A percentile compares a stretch with the other conserved stretches of the same genome.
These are phyloP conservation scores for Schizosaccharomyces lindneri DNA, from an alignment of 805 yeast genomes.

Conservation along the genomic window DNA sequence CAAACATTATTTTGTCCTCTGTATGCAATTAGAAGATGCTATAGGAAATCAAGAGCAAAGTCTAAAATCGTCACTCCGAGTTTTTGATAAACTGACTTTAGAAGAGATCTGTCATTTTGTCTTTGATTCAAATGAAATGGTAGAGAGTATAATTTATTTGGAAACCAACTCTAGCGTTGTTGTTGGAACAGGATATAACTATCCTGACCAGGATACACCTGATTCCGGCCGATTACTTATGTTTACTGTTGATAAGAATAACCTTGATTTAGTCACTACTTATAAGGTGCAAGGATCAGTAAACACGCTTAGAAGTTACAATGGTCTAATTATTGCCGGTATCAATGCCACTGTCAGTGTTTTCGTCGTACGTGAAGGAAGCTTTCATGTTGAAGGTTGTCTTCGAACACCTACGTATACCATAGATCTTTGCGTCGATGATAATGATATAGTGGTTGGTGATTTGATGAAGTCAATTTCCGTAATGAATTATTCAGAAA, in stretches of 20 bases:
- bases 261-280: slow-evolving; percentile 3
- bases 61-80: slow-evolving; percentile 5
- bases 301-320: slow-evolving; percentile 5
- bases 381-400: neutral
- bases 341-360: slow-evolving; percentile 7
- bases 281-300: slow-evolving; percentile 6
- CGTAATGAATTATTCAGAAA: slow-evolving; percentile 3
- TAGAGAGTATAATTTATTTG: slow-evolving; percentile 3
- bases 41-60: slow-evolving; percentile 6
- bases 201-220: slow-evolving; percentile 7
- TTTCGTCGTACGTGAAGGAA: neutral
- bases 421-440: neutral
- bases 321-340: slow-evolving; percentile 5
- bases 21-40: slow-evolving; percentile 3
- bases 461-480: slow-evolving; percentile 8
- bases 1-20: neutral
- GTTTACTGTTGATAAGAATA: slow-evolving; percentile 5
- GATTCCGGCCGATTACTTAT: slow-evolving; percentile 7
- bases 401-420: neutral
- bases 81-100: slow-evolving; percentile 6
- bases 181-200: slow-evolving; percentile 8
- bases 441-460: slow-evolving; percentile 6
- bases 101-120: slow-evolving; percentile 5
- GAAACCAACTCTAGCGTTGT: neutral
- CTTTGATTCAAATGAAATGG: slow-evolving; percentile 8